These are phyloP conservation scores for Epicoccum sorghinum DNA, from an alignment of 2,329 filamentous ascomycete genomes.

Conservation along the genomic window DNA sequence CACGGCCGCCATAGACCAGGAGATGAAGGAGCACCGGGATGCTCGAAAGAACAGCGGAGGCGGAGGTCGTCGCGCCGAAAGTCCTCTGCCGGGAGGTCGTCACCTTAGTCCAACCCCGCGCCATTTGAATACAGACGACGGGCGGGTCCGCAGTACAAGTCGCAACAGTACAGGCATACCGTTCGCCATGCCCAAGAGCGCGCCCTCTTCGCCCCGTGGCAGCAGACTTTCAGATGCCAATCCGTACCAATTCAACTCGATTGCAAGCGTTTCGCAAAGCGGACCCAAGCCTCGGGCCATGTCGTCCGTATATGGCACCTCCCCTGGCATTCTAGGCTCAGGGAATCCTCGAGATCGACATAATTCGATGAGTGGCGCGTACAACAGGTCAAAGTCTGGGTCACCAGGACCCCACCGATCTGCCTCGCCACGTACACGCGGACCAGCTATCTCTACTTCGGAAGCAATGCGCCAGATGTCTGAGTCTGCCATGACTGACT, in stretches of 20 bases:
- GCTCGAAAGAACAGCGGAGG: slow-evolving; percentile 33
- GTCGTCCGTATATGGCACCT: slow-evolving; percentile 49
- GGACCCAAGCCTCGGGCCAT: slow-evolving; percentile 52
- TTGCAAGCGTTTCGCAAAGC: slow-evolving; percentile 52
- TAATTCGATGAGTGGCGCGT: slow-evolving; percentile 47
- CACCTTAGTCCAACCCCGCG: slow-evolving; percentile 66
- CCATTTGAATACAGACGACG: slow-evolving; percentile 55
- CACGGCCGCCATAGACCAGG: slow-evolving; percentile 77
- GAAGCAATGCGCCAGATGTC: slow-evolving; percentile 19
- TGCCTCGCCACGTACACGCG: slow-evolving; percentile 40
- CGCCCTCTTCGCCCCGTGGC: slow-evolving; percentile 38
- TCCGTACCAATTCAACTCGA: slow-evolving; percentile 52
- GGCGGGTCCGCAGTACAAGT: slow-evolving; percentile 39
- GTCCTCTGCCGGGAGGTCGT: slow-evolving; percentile 49
- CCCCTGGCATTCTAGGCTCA: slow-evolving; percentile 29
- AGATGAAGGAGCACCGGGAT: slow-evolving; percentile 72
- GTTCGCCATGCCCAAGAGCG: slow-evolving; percentile 29
- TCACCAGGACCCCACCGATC: slow-evolving; percentile 48
- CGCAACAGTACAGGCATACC: slow-evolving; percentile 38
- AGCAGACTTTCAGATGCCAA: slow-evolving; percentile 45
- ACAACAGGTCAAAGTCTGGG: slow-evolving; percentile 47
- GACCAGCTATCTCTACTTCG: slow-evolving; percentile 8
- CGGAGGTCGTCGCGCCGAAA: slow-evolving; percentile 32
- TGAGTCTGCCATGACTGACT: slow-evolving; percentile 17
- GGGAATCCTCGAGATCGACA: slow-evolving; percentile 43